Evolutionary conservation across 331 rosid species (phyloP), one percentile per base, ranked within the genome.

Genomic region (Rhamnella rubrinervis): DNA sequence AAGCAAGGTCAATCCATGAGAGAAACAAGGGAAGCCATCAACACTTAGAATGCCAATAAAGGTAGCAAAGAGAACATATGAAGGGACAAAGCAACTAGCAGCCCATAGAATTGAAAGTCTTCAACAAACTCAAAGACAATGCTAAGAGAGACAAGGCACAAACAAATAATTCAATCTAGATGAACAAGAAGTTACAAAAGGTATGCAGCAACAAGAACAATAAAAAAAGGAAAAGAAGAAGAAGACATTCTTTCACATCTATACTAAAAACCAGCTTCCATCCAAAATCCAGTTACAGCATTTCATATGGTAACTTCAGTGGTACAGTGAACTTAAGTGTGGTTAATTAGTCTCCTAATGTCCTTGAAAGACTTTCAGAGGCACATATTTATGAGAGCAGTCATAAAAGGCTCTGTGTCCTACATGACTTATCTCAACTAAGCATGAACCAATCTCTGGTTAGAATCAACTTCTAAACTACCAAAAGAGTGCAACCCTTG

Each of bases 1-100:
- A 71, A 81, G 59, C 69, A 83, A 69, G 65, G n/a, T 73, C 52
- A 58, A 18, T 31, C 23, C 47, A 81, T 66, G 31, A 70, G 73
- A 75, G 41, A 73, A 68, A 19, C 63, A 51, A 66, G 59, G 59
- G 53, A 21, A 39, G 51, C 15, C 38, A n/a, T 28, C 18, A 14
- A 25, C 39, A 26, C 28, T 19, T n/a, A 19, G 26, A 61, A n/a
- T 35, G 57, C 31, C 37, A 38, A 25, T 20, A 35, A 14, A 49
- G 20, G 44, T 55, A 62, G 37, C 9, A 37, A 67, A 51, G 11
- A 26, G 59, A 68, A 61, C 23, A 62, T 12, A 52, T n/a, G 61
- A 55, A 66, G 55, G 18, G 23, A 10, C 41, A 37, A 44, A 51
- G 25, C 8, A 71, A 68, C 57, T 39, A 26, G 58, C 31, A 57